Base-by-base conservation (phyloP, 2,329 filamentous ascomycete genomes). In the Fusarium temperatum region DNA sequence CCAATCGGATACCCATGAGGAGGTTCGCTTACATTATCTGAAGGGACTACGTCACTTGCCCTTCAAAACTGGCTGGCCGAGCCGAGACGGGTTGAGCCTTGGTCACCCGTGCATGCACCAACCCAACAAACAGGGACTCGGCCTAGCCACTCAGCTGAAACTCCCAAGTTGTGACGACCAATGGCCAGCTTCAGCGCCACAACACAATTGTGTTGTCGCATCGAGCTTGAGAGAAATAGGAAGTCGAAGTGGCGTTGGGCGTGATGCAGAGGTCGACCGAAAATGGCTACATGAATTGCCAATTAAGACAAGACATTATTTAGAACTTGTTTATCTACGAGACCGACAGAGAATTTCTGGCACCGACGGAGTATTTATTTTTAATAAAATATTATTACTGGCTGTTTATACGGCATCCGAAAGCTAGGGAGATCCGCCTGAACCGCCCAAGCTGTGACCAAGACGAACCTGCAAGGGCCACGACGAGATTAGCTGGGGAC, bases 1-100 rank as follows among this genome's bases (percentile, higher is more conserved):
- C 12, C 18, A 15, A n/a, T 18, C 8, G 6, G 1, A 10, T 8
- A 1, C 12, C 6, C 9, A 1, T 26, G 18, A n/a, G 22, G 1
- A 8, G 0, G 6, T n/a, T 24, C n/a, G 6, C 30, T 41, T 3
- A 44, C 24, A 28, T 1, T 18, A 24, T 22, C 1, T 1, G 35
- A 32, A 61, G 42, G 3, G 7, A 24, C 3, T 4, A 1, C 38
- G 17, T 20, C 55, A 13, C 3, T 17, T 15, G 13, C 15, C 20
- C 48, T 67, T 15, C 48, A 45, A 1, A 10, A 11, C 3, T 67
- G 50, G 50, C 0, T 67, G 20, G 12, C 1, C 8, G 44, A 67
- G 38, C 10, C 63, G 13, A 36, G 5, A 0, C 1, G 12, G 4
- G 1, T 5, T 1, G 55, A 18, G 30, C 36, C 28, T 7, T 68